Base-by-base conservation (phyloP, 2,329 filamentous ascomycete genomes). In the Cordyceps pruinosa region DNA sequence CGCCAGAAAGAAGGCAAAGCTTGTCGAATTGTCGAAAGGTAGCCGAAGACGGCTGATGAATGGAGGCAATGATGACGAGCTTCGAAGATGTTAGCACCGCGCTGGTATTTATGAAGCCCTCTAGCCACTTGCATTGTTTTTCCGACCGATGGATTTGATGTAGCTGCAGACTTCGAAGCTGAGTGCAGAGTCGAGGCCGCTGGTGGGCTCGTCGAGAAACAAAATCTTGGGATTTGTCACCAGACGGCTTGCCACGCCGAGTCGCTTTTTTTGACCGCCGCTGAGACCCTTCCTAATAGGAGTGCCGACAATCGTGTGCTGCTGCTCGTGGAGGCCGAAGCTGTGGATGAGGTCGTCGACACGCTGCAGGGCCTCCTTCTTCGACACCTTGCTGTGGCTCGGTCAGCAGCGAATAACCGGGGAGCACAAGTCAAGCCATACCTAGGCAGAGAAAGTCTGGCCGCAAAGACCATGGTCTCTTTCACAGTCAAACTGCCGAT, bases 181-280 rank as follows among this genome's bases (percentile, higher is more conserved):
- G 0, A 87, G 86, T 0, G 84, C 85, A 8, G 88, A 92, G 69
- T 96, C 90, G 10, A 95, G 75, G 9, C 90, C 90, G 62, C 87
- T 90, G 0, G 90, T 96, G 1, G 89, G 89, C 70, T 94, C 89
- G 66, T 94, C 89, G 32, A 95, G 73, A 66, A 96, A 94, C 25
- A 96, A 70, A 8, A 95, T 84, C 69, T 87, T 89, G 0, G 90
- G 90, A 58, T 81, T 85, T 1, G 89, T 93, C 65, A 95, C 88
- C 35, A 96, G 78, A 66, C 90, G 88, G 60, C 87, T 88, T 1
- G 89, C 90, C 5, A 95, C 85, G 62, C 88, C 88, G 8, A 93
- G 79, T 52, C 90, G 80, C 39, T 89, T 80, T 75, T 94, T 95
- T 74, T 96, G 90, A 1, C 90, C 90, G 49, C 90, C 90, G 61